Evolutionary conservation across 2,329 filamentous ascomycete species (phyloP), one percentile per base, ranked within the genome.

Genomic region (Xylaria arbuscula): DNA sequence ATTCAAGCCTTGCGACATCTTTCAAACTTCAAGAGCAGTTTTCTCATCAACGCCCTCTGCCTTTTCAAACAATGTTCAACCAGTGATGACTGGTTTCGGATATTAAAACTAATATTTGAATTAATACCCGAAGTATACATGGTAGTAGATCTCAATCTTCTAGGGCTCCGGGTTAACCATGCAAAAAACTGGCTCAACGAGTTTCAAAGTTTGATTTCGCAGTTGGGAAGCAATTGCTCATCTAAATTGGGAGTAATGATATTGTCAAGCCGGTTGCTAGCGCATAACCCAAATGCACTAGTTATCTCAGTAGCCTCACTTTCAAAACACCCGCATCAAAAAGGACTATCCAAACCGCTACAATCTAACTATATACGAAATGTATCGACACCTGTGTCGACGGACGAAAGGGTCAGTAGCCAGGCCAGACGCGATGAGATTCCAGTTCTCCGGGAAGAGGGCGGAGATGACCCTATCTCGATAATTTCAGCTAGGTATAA

Each of bases 181-280:
- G 61, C 50, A 9, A 56, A 63, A 34, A 63, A 38, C 61, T 63
- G 61, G 61, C 38, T 28, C 22, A n/a, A 45, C 17, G 40, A 63
- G 24, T 63, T 63, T 7, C 51, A 56, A 36, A 19, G 8, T 48
- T n/a, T 63, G 2, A 56, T 63, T n/a, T 63, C 50, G 3, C 51
- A 63, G 51, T 36, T 63, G 13, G 34, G n/a, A 17, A 55, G 10
- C 2, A 36, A 3, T 22, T 63, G 22, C 51, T 50, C 61, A 34
- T 63, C 61, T n/a, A 55, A 45, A 24, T 55, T 63, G 32, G 15
- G 51, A 19, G 38, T 63, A n/a, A 63, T 63, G 61, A 17, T 63
- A 40, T 38, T 63, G 32, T 63, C 61, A 32, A 63, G 38, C 24
- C 36, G 61, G 24, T n/a, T n/a, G 15, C 61, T 63, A 15, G 15